Conservation (phyloP, 305 asterid species). For the Ilex paraguariensis region DNA sequence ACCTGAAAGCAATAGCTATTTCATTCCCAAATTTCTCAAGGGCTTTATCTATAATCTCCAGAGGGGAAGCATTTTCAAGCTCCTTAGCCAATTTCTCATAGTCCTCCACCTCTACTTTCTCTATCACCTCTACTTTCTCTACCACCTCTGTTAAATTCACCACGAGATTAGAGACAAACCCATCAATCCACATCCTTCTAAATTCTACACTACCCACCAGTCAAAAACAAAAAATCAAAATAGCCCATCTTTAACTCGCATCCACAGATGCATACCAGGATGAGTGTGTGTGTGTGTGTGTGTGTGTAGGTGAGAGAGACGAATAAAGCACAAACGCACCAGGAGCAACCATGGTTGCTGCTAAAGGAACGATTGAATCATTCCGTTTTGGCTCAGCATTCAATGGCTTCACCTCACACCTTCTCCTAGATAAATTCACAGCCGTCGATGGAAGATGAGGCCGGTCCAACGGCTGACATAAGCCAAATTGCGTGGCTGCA, state of each 20-base stretch:
- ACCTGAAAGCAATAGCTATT: slow-evolving; percentile 99
- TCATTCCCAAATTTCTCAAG: slow-evolving; percentile 84
- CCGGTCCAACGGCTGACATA: slow-evolving; percentile 30
- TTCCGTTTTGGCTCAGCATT: slow-evolving; percentile 37
- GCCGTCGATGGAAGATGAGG: slow-evolving; percentile 13
- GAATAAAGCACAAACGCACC: slow-evolving; percentile 33
- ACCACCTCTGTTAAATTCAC: slow-evolving; percentile 35
- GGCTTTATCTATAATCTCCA: slow-evolving; percentile 90
- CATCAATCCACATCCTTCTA: slow-evolving; percentile 2
- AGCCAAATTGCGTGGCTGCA: slow-evolving; percentile 17
- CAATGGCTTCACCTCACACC: slow-evolving; percentile 27
- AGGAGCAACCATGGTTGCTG: slow-evolving; percentile 60
- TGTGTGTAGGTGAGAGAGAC: not conserved
- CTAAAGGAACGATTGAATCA: slow-evolving; percentile 41
- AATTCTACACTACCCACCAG: too few species aligned
- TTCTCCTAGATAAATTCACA: slow-evolving; percentile 17
- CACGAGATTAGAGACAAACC: slow-evolving; percentile 8
- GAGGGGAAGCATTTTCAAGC: slow-evolving; percentile 84
- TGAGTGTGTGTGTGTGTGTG: not conserved
- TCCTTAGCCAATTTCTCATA: slow-evolving; percentile 58
- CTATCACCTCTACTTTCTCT: slow-evolving; percentile 1
- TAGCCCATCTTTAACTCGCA: too few species aligned
- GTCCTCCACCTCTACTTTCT: slow-evolving; percentile 56
- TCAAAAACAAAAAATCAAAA: too few species aligned
- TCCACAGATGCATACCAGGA: too few species aligned